Conservation (phyloP, 2,329 filamentous ascomycete genomes). For the Trichophyton benhamiae region DNA sequence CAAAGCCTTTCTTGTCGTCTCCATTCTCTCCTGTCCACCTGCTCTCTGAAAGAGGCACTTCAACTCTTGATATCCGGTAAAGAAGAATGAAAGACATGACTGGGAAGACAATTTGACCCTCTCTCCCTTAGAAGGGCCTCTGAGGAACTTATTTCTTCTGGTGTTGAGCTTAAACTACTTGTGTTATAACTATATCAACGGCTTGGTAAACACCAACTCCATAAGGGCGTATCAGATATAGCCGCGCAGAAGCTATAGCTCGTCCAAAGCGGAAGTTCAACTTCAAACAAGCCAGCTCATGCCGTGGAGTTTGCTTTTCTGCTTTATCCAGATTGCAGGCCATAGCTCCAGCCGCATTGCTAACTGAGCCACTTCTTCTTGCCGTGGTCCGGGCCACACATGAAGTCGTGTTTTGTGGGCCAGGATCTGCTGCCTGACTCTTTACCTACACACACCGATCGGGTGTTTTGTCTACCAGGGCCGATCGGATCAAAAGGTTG, state of each 20-base stretch:
- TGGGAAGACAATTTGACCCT: too few relatives aligned
- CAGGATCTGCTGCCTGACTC: slow-evolving; percentile 3
- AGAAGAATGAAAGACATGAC: too few relatives aligned
- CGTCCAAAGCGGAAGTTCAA: not conserved
- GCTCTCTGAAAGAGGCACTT: too few relatives aligned
- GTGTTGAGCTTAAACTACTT: too few relatives aligned
- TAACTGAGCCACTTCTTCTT: slow-evolving; percentile 1
- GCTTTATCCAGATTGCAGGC: not conserved
- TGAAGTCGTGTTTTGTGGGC: not conserved
- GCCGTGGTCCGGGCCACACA: not conserved
- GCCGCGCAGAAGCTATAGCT: not conserved
- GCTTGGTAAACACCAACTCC: too few relatives aligned
- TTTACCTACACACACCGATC: not conserved
- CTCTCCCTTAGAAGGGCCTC: too few relatives aligned
- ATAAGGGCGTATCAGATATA: not conserved
- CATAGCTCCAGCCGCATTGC: not conserved
- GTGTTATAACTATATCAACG: too few relatives aligned
- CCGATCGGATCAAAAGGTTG: not conserved
- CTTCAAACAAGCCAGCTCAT: not conserved
- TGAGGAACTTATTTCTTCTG: too few relatives aligned
- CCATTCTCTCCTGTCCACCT: too few relatives aligned
- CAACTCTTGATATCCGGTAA: too few relatives aligned
- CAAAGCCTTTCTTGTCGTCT: too few relatives aligned
- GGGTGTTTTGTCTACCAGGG: not conserved
- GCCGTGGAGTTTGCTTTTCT: not conserved